Base-by-base conservation (phyloP, 2,329 filamentous ascomycete genomes). In the Exophiala sp. region DNA sequence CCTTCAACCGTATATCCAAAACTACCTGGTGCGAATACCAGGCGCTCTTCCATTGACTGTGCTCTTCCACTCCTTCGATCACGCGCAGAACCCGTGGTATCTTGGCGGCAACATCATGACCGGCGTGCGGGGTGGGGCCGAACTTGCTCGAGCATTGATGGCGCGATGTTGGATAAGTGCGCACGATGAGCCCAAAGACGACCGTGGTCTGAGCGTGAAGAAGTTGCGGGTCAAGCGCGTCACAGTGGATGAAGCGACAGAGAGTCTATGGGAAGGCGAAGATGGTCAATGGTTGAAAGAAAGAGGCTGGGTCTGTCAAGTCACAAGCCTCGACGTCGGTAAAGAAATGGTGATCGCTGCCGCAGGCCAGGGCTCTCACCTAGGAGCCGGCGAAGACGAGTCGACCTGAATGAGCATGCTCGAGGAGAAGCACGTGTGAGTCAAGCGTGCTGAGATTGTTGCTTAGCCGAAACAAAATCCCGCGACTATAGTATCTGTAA, bases 161-260 rank as follows among this genome's bases (percentile, higher is more conserved):
- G 71, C 73, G n/a, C 65, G 65, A 58, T 67, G 69, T n/a, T 79
- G 76, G 76, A 70, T 79, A 27, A 68, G 70, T 27, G 75, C 76
- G 4, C 76, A 79, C 48, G 76, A 79, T 55, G 75, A 74, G 45
- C 68, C 69, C 21, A 79, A 78, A 56, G 69, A 73, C 47, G 72
- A 73, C 52, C 63, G 64, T 2, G 75, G 76, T 1, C 58, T 71
- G 52, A 69, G 69, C 16, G 72, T 74, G 1, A 69, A 64, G 52
- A 67, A 67, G 57, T 65, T 75, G 10, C 69, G 66, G 51, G 72
- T 70, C 23, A 60, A 57, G 34, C 58, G 58, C 14, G 68, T 63
- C 37, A 59, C 53, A 0, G 56, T 59, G 5, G 64, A 70, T 9
- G 68, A 72, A 34, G 66, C 70, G 13, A 56, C 60, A 38, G 59